Percentiles rank a stretch among this genome's conserved stretches.
Conservation (phyloP, 2,329 filamentous ascomycete genomes). For the Pseudogymnoascus sp. region DNA sequence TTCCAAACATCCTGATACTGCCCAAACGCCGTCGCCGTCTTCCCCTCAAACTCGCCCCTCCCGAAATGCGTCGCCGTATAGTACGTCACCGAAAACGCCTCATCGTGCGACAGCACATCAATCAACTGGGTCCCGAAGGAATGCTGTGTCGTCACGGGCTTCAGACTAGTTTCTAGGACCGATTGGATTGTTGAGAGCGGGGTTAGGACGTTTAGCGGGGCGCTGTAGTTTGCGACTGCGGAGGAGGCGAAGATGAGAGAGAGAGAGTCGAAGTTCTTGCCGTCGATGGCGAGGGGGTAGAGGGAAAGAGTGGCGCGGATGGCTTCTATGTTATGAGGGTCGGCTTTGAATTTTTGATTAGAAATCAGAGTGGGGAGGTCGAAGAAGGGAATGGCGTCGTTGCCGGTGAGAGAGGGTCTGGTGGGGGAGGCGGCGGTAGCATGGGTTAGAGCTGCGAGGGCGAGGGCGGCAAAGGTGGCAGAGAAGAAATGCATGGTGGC, state of each 20-base stretch:
- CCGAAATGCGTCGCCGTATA: constrained; percentile 1
- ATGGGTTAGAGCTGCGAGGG: background rate
- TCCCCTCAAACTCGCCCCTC: background rate
- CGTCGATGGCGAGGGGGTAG: constrained; percentile 18
- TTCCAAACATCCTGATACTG: constrained; percentile 7
- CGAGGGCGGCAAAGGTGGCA: background rate
- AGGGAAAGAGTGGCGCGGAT: constrained; percentile 16
- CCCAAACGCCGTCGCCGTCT: background rate
- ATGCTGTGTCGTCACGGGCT: background rate
- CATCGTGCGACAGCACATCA: background rate
- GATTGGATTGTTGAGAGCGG: constrained; percentile 8
- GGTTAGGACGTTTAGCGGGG: constrained; percentile 11
- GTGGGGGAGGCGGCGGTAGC: background rate
- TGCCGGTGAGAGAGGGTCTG: background rate
- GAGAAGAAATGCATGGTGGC: background rate
- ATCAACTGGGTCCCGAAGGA: background rate
- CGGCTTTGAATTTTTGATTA: too few relatives aligned
- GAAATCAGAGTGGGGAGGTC: background rate
- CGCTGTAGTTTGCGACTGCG: constrained; percentile 17
- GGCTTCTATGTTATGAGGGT: background rate
- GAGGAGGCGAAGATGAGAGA: constrained; percentile 12
- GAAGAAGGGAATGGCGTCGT: background rate
- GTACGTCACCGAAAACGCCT: background rate
- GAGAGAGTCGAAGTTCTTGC: constrained; percentile 16
- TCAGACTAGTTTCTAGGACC: constrained; percentile 7